Evolutionary conservation across 768 basidiomycete genomes (phyloP), one percentile per base, ranked within the genome.

Genomic region (Boletus vinaceobasis): DNA sequence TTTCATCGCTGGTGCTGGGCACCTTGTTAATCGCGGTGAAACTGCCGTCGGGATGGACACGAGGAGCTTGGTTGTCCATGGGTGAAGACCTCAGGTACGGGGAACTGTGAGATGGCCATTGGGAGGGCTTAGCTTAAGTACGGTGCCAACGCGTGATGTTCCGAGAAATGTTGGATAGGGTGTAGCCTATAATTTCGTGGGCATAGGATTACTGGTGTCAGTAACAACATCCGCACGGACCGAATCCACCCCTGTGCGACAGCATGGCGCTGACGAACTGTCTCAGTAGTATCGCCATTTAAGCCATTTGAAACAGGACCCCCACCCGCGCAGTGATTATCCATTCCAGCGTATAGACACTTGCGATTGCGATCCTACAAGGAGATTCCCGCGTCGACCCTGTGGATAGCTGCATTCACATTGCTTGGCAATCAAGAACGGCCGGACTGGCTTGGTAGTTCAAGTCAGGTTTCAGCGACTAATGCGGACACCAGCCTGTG

Each of bases 1-100:
- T 56, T 38, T 65, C 55, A 21, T 65, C 43, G 48, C 5, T 48
- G n/a, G 33, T 8, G 31, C 45, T 53, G 14, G 39, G 44, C 4
- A 29, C 9, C 11, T 7, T 27, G 29, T 48, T 35, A 13, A 44
- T 13, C 27, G 32, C 17, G 14, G 57, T 23, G 29, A 36, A 37
- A 35, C 31, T 3, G 10, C 32, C 17, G 23, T 57, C 37, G 7
- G 43, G 27, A 21, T 43, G 42, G 23, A 38, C n/a, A 14, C 23
- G 17, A 15, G 43, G 14, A 7, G 26, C 43, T 48, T 29, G 50
- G 36, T 43, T 36, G 32, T 50, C 40, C 56, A 56, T 63, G 49
- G 44, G 19, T 39, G 39, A 17, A 9, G 47, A 55, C 35, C 26
- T 17, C 1, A 26, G 31, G 44, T 37, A 57, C 29, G 43, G 45